Base-by-base conservation (phyloP, 1,284 basidiomycete genomes). In the Amylostereum chailletii region DNA sequence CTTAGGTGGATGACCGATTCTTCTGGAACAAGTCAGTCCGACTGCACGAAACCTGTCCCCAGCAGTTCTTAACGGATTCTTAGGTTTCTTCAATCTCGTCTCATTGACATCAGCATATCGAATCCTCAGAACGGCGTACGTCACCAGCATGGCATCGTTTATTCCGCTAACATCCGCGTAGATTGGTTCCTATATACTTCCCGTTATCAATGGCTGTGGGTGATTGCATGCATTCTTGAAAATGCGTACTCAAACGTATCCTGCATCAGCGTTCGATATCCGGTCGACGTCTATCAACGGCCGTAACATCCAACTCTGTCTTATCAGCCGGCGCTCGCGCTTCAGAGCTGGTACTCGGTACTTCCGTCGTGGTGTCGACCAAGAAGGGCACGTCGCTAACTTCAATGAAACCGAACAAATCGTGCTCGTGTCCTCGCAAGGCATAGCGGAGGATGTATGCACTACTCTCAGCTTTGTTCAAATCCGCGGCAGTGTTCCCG, bases 401-500 rank as follows among this genome's bases (percentile, higher is more conserved):
- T 95, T 91, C 67, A 94, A 94, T 63, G 94, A 96, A 66, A 94
- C 92, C 3, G 94, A 96, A 62, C 94, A 96, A 65, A 76, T 97
- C 48, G 71, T 94, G n/a, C 74, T 94, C 9, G 72, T 93, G 27
- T 83, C 88, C 56, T 75, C 77, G 34, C 69, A 70, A 34, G 70
- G 69, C 10, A 67, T 69, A 32, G 65, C 67, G 19, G 79, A 80
- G 53, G 76, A 75, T n/a, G 75, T 76, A 46, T 74, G 71, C 1
- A 71, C 74, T 5, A 79, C 81, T 60, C 69, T 92, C 57, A 90
- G 90, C 65, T 91, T 90, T 69, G 88, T 96, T 8, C 96, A 99
- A 70, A 93, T 88, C 48, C 77, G 96, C 57, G 96, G 96, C 6
- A 94, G 90, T 57, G 86, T 95, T 7, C 96, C 96, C 2, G 69